phyloP scores from a whole-genome alignment of 192 early-diverging fungal genomes.

The Rhizoclosmatium sp. region DNA sequence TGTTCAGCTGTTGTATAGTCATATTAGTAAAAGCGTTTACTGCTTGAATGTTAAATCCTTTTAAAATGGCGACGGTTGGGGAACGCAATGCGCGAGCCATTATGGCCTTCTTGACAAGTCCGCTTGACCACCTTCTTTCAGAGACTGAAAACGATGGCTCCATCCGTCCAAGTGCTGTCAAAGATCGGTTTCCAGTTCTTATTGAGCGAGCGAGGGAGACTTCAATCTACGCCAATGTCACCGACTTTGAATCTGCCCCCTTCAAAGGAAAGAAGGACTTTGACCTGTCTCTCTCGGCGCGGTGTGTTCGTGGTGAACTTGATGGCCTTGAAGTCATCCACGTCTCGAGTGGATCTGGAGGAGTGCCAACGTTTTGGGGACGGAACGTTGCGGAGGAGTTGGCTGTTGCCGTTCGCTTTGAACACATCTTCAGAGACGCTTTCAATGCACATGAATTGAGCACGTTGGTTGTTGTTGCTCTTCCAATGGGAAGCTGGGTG shows the following conservation, averaged over 20 bases:
- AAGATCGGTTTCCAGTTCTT: not conserved
- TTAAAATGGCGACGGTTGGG: not conserved
- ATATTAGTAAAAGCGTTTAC: too few relatives aligned
- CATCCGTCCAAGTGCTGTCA: not conserved
- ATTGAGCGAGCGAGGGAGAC: not conserved
- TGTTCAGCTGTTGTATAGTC: too few relatives aligned
- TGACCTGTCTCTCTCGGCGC: not conserved
- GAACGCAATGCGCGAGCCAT: not conserved
- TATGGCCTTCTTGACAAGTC: not conserved
- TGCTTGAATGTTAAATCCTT: too few relatives aligned
- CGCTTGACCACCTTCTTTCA: not conserved
- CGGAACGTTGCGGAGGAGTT: conserved; percentile 18
- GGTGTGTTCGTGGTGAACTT: not conserved
- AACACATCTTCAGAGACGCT: conserved; percentile 33
- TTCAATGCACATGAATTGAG: conserved; percentile 15
- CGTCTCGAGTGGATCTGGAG: conserved; percentile 32
- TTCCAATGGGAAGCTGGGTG: conserved; percentile 41
- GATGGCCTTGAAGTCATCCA: conserved; percentile 29
- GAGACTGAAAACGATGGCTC: not conserved
- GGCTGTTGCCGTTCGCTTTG: conserved; percentile 28
- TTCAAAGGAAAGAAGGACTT: conserved; percentile 9
- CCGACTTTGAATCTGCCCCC: not conserved
- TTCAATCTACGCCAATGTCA: not conserved
- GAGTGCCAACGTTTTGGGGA: conserved; percentile 36
- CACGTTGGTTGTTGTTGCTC: conserved; percentile 26